Evolutionary conservation across 1,139 yeast species (phyloP), one percentile per base, ranked within the genome.

Genomic region (Pichia sp.): DNA sequence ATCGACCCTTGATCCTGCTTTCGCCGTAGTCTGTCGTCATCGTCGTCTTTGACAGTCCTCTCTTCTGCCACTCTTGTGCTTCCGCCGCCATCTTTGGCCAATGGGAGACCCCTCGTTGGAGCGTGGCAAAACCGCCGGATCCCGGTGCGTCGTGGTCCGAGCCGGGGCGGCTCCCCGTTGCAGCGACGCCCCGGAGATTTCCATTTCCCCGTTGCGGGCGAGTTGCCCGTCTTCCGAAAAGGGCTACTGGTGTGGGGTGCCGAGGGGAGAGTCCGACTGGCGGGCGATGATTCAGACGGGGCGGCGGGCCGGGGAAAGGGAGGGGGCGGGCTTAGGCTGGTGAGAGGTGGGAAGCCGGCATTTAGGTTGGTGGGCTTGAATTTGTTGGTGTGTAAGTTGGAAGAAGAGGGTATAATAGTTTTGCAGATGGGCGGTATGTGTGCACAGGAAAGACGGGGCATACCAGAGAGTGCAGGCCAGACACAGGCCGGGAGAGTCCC

Each of bases 61-160:
- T 42, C 45, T 16, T 16, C 45, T 16, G 8, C n/a, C n/a, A 16
- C 29, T 7, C 11, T 41, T 19, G 23, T 19, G 23, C 10, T 31
- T 5, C 34, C 34, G 34, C 34, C 34, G 23, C 23, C 23, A 3
- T 2, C 23, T 2, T 41, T 4, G 44, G 4, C 26, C 19, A 41
- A 16, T 41, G 26, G 26, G 44, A 41, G 26, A 41, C 23, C 23
- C 23, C 23, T 19, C 23, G 23, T 19, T 19, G 23, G 23, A 3
- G 23, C 23, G 23, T 19, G 23, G 16, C 43, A 40, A 40, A 40
- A 40, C 4, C 16, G 23, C 10, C 45, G 45, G 45, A 26, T 19
- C 45, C 45, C 45, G 45, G 45, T 42, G 45, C n/a, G 45, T 26
- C 30, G 45, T 42, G 45, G 13, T 42, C 45, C 45, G 45, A 19